A percentile compares a stretch with the other conserved stretches of the same genome.
These are phyloP conservation scores for Castanea sativa DNA, from an alignment of 306 rosid species.

Conservation along the genomic window DNA sequence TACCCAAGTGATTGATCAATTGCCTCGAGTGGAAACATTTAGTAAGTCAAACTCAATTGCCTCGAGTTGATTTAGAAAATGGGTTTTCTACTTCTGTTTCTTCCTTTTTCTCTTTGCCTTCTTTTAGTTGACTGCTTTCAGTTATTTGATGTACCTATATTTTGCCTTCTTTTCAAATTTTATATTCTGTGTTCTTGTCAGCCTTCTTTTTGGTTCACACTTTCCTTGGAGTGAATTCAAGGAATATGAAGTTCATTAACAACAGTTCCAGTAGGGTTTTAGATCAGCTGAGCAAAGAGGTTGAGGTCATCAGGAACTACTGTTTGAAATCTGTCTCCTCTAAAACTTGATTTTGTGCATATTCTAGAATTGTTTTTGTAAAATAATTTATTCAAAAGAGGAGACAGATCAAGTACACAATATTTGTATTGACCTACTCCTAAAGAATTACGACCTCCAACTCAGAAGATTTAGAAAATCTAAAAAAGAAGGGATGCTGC, in stretches of 20 bases:
- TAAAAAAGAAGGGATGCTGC: no score
- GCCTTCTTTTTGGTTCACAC: not conserved
- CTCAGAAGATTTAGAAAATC: no score
- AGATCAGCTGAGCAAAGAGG: not conserved
- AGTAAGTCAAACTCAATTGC: constrained; percentile 46
- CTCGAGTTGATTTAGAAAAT: constrained; percentile 20
- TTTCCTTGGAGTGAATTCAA: not conserved
- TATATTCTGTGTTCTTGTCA: not conserved
- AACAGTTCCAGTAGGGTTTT: not conserved
- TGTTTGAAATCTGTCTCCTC: not conserved
- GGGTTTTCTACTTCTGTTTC: not conserved
- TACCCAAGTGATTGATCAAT: constrained; percentile 48
- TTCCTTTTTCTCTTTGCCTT: not conserved
- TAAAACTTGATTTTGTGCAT: not conserved
- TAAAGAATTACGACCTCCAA: no score
- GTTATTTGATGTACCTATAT: no score
- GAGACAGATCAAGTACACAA: no score
- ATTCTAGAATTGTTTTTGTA: not conserved
- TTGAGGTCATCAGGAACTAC: not conserved
- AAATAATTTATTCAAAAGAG: no score
- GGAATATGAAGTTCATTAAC: not conserved
- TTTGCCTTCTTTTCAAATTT: not conserved
- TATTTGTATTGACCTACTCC: no score
- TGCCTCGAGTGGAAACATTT: constrained; percentile 62
- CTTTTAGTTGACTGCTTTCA: no score